Evolutionary conservation across 129 eudicot genomes (phyloP), one percentile per base, ranked within the genome.

Genomic region (Gnaphalium uliginosum): DNA sequence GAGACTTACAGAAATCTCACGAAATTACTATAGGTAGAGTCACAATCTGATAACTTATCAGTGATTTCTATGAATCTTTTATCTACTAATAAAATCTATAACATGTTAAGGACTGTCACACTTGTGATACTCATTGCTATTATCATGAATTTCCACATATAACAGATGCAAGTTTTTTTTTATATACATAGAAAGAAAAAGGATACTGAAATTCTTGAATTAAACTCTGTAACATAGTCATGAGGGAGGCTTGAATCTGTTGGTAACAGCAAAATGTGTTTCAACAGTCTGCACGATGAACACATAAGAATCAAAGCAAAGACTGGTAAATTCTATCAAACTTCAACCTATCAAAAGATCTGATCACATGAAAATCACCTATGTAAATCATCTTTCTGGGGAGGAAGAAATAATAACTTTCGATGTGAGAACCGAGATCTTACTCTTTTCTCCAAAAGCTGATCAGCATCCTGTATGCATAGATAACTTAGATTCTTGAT

Each of bases 391-490:
- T 90, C 97, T 85, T 84, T 79, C 56, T 90, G 73, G 30, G 98
- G 91, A 86, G 97, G 96, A 82, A 82, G 92, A 79, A 94, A 94
- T 79, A 94, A 78, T 73, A 94, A 78, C 76, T 94, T 94, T 85
- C 98, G 79, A 46, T 94, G 97, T 66, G 98, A 90, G 81, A 94
- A 94, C 19, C 97, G 93, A 74, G 97, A 94, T 79, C 98, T 79
- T 48, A 94, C 98, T 87, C 98, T 86, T 81, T 94, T 94, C 75
- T 94, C 98, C 89, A 94, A 60, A 65, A 94, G 86, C 79, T 94
- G 97, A 86, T 94, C 98, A 82, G 98, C 98, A 81, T 94, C 98
- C 98, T 94, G 89, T 79, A 84, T 15, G 37, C 27, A 30, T 46
- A 76, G 27, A 57, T 18, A 70, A 50, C 39, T 25, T 43, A 51